Percentiles rank a stretch among this genome's conserved stretches.
phyloP scores from a whole-genome alignment of 441 rosid species.

The Iberis amara region DNA sequence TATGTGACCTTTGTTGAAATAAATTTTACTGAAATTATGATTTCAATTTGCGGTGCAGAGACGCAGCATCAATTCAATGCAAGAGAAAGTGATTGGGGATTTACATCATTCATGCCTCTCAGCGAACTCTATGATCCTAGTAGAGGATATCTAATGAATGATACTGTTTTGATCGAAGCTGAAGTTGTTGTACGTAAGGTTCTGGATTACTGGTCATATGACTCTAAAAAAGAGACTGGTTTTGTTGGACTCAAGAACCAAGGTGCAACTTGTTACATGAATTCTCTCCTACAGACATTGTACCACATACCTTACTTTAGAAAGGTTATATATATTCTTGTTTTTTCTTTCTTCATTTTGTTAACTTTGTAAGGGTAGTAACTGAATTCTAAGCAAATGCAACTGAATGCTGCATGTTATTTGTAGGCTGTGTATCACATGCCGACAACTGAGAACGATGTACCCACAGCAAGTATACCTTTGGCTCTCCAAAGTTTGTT shows the following conservation, averaged over 20 bases:
- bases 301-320: conserved; percentile 75
- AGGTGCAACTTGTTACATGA: conserved; percentile 81
- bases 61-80: conserved; percentile 66
- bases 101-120: conserved; percentile 73
- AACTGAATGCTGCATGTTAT: conserved; percentile 24
- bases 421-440: conserved; percentile 73
- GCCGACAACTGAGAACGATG: conserved; percentile 75
- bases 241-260: conserved; percentile 78
- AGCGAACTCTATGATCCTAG: conserved; percentile 60
- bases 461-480: conserved; percentile 69
- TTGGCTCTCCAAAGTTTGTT: conserved; percentile 73
- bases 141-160: conserved; percentile 65
- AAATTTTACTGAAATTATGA: not conserved
- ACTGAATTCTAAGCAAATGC: conserved; percentile 1
- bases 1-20: too few relatives aligned
- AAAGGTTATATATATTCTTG: conserved; percentile 38
- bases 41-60: conserved; percentile 49
- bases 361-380: conserved; percentile 5
- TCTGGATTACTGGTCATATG: conserved; percentile 64
- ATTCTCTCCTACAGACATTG: conserved; percentile 69
- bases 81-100: conserved; percentile 76
- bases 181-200: conserved; percentile 66
- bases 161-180: conserved; percentile 56
- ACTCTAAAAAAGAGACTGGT: conserved; percentile 74
- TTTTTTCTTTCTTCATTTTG: conserved; percentile 1